Evolutionary conservation across 495 filamentous ascomycete species (phyloP).

Genomic region (Cryomyces antarcticus): DNA sequence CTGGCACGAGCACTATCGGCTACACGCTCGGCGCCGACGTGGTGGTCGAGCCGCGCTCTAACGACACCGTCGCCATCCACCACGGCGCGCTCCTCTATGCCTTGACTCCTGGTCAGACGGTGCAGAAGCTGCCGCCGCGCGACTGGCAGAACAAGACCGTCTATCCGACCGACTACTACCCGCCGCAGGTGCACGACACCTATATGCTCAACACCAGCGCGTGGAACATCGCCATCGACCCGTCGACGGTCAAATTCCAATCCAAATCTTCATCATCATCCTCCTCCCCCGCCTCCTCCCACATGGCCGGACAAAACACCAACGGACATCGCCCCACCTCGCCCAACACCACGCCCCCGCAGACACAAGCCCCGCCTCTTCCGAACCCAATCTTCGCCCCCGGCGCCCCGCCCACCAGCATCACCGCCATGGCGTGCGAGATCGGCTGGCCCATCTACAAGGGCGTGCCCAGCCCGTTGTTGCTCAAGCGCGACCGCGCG

Average conservation of each 20-base stretch:
- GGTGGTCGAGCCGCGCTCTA: constrained; percentile 21
- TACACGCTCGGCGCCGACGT: constrained; percentile 13
- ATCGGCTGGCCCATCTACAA: constrained; percentile 30
- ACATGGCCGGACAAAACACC: constrained; percentile 4
- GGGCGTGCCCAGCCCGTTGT: constrained; percentile 27
- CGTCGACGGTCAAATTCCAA: constrained; percentile 19
- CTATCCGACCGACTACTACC: constrained; percentile 9
- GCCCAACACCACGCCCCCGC: not conserved
- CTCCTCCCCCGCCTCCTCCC: constrained; percentile 1
- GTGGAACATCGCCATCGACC: constrained; percentile 33
- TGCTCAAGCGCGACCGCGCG: constrained; percentile 15
- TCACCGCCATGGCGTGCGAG: constrained; percentile 30
- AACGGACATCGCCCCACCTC: not conserved
- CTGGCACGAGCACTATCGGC: constrained; percentile 11
- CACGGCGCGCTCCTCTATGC: constrained; percentile 35
- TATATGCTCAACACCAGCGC: constrained; percentile 17
- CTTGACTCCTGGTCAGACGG: constrained; percentile 21
- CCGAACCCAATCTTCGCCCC: constrained; percentile 28
- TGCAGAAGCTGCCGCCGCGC: constrained; percentile 11
- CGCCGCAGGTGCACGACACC: constrained; percentile 20
- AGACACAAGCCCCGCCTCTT: constrained; percentile 5
- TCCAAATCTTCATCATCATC: not conserved
- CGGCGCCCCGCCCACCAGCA: constrained; percentile 25
- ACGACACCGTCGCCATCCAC: constrained; percentile 33
- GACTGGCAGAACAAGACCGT: constrained; percentile 3